These are phyloP conservation scores for Monilinia vaccinii-corymbosi DNA, from an alignment of 2,329 filamentous ascomycete species.

Conservation along the genomic window DNA sequence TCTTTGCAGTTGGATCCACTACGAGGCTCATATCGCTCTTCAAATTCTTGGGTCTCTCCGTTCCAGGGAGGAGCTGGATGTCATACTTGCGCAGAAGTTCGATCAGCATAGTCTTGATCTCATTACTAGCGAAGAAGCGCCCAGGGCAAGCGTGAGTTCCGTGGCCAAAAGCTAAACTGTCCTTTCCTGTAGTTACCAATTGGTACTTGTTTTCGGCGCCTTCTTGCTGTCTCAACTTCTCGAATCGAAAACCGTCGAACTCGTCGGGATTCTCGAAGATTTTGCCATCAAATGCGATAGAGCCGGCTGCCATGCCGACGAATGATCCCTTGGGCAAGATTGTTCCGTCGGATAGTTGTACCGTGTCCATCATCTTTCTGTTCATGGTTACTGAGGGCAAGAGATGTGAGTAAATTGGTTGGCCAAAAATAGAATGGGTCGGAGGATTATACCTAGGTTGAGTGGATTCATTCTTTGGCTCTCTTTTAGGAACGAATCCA, in stretches of 20 bases:
- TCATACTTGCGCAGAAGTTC: conserved; percentile 29
- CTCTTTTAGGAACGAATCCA: conserved; percentile 35
- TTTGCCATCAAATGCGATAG: conserved; percentile 2
- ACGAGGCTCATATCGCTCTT: conserved; percentile 6
- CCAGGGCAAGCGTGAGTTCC: conserved; percentile 36
- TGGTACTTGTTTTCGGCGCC: conserved; percentile 16
- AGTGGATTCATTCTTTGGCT: conserved; percentile 31
- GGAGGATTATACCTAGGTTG: conserved; percentile 21
- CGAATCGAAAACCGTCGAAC: conserved; percentile 15
- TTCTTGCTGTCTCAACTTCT: background rate
- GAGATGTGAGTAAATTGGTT: background rate
- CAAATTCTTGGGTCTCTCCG: background rate
- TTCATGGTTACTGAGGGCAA: conserved; percentile 9
- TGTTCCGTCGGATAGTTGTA: conserved; percentile 29
- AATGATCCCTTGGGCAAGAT: conserved; percentile 25
- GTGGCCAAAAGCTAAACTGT: conserved; percentile 31
- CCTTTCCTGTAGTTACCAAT: conserved; percentile 28
- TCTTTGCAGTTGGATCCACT: background rate
- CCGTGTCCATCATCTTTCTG: conserved; percentile 14
- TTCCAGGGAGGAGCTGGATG: background rate
- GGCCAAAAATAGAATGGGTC: background rate
- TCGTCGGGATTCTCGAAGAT: conserved; percentile 5
- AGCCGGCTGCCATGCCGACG: conserved; percentile 18
- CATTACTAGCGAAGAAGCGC: conserved; percentile 31
- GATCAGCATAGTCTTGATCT: conserved; percentile 29